Evolutionary conservation across 1,284 basidiomycete genomes (phyloP).

Genomic region (Phlebopus sp.): DNA sequence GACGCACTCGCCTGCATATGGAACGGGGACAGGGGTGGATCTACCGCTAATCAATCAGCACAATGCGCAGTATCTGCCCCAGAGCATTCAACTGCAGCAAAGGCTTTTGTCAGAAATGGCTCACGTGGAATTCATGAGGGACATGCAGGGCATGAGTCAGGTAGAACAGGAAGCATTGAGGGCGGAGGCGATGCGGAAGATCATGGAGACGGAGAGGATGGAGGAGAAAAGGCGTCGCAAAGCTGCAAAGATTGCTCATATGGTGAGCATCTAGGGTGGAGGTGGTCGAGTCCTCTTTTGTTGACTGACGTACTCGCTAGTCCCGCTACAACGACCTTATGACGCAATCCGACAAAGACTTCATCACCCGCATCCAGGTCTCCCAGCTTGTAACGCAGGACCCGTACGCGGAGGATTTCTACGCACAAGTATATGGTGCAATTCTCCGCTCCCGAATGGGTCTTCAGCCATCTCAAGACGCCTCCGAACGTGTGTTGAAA

Average conservation of each 20-base stretch:
- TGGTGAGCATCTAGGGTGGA: constrained; percentile 46
- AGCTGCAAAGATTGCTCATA: constrained; percentile 81
- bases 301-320: constrained; percentile 40
- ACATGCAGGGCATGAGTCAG: constrained; percentile 54
- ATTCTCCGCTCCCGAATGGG: constrained; percentile 77
- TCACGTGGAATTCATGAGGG: constrained; percentile 62
- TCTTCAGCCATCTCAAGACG: constrained; percentile 49
- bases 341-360: constrained; percentile 99
- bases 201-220: constrained; percentile 82
- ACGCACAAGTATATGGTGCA: constrained; percentile 94
- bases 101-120: constrained; percentile 68
- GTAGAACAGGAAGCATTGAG: constrained; percentile 69
- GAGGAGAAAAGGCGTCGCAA: constrained; percentile 80
- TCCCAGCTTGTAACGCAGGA: constrained; percentile 96
- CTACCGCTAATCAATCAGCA: constrained; percentile 42
- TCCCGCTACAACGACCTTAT: constrained; percentile 97
- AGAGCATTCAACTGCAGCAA: constrained; percentile 69
- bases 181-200: constrained; percentile 80
- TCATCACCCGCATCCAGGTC: constrained; percentile 98
- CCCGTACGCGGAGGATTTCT: constrained; percentile 97
- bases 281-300: constrained; percentile 5
- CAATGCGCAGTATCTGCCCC: constrained; percentile 48
- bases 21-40: constrained; percentile 17
- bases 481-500: constrained; percentile 78
- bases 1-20: constrained; percentile 46